Conservation (phyloP, 768 basidiomycete genomes). For the Lactarius hatsudake region DNA sequence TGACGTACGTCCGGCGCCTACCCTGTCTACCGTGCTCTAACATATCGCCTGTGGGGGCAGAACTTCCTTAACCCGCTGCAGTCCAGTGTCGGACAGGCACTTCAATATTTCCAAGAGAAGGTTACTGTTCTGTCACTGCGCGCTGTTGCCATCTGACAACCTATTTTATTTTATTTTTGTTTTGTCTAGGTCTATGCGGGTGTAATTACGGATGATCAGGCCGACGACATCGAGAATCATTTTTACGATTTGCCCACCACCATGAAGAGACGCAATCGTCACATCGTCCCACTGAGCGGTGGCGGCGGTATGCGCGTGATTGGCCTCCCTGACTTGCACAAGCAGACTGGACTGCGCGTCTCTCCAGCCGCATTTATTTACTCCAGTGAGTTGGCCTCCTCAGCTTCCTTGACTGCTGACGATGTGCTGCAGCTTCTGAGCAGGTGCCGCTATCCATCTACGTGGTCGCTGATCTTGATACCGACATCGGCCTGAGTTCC, state of each 20-base stretch:
- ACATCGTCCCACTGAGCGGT: conserved; percentile 58
- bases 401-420: conserved; percentile 29
- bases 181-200: conserved; percentile 51
- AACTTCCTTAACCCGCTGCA: conserved; percentile 65
- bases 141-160: conserved; percentile 8
- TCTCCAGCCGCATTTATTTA: conserved; percentile 55
- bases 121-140: conserved; percentile 31
- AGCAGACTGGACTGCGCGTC: conserved; percentile 43
- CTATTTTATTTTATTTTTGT: no score
- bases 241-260: conserved; percentile 90
- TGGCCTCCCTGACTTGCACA: conserved; percentile 55
- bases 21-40: neutral
- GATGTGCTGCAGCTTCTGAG: conserved; percentile 19
- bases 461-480: conserved; percentile 79
- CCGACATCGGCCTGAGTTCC: conserved; percentile 51
- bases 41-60: conserved; percentile 38
- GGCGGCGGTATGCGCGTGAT: conserved; percentile 51
- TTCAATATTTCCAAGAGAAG: conserved; percentile 71
- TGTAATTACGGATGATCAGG: conserved; percentile 51
- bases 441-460: conserved; percentile 49
- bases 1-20: conserved; percentile 13
- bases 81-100: conserved; percentile 51
- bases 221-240: conserved; percentile 58
- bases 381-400: conserved; percentile 46
- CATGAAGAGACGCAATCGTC: conserved; percentile 64